Conservation (phyloP, 2,329 filamentous ascomycete genomes). For the Celoporthe dispersa region DNA sequence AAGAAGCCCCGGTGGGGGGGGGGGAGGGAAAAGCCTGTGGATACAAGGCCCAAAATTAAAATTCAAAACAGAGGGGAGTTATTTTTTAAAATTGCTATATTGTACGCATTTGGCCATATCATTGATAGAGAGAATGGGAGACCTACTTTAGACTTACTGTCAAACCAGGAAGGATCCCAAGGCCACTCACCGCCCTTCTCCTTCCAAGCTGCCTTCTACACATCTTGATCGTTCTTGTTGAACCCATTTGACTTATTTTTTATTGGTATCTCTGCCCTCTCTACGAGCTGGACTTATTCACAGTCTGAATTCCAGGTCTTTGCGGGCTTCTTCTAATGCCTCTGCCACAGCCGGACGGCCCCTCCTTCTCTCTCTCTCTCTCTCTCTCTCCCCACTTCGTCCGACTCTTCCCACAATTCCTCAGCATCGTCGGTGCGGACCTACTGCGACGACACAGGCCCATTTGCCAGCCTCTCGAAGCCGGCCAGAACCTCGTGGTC, state of each 20-base stretch:
- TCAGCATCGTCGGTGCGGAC: background rate
- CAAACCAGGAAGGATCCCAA: background rate
- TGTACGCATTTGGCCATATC: background rate
- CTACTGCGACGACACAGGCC: background rate
- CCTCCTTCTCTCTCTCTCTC: background rate
- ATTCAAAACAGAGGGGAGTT: background rate
- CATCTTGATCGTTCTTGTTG: background rate
- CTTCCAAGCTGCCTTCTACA: background rate
- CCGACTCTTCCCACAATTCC: background rate
- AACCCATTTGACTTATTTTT: background rate
- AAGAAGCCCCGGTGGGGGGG: too few relatives aligned
- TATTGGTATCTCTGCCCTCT: constrained; percentile 3
- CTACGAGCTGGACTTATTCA: background rate
- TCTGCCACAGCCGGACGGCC: background rate
- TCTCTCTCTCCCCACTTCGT: background rate
- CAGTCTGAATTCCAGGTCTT: background rate
- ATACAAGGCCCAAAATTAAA: background rate
- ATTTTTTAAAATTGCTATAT: background rate
- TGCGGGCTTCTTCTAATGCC: background rate
- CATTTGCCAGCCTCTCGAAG: constrained; percentile 54
- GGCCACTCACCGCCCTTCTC: background rate
- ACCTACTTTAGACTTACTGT: background rate
- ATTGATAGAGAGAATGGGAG: background rate
- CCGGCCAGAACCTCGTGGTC: constrained; percentile 71
- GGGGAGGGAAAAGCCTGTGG: too few relatives aligned